Evolutionary conservation across 2,329 filamentous ascomycete species (phyloP).

Genomic region (Aspergillus ibericus): DNA sequence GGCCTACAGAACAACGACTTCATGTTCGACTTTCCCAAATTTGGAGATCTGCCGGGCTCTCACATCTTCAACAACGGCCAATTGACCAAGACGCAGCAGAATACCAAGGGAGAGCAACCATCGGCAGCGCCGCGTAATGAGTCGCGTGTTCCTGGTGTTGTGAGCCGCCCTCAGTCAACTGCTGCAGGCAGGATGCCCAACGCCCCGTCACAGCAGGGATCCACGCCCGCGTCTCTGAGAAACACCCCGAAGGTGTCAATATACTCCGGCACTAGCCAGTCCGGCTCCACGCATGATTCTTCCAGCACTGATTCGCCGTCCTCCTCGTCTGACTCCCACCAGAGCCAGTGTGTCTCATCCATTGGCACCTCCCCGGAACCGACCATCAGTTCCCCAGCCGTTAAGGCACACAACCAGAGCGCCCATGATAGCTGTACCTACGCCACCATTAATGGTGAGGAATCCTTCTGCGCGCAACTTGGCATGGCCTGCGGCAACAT

Average conservation of each 20-base stretch:
- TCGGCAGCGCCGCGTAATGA: constrained; percentile 18
- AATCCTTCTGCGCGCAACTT: constrained; percentile 46
- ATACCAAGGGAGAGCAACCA: constrained; percentile 32
- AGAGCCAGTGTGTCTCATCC: constrained; percentile 46
- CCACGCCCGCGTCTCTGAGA: constrained; percentile 14
- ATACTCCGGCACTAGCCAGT: constrained; percentile 23
- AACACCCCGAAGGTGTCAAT: constrained; percentile 13
- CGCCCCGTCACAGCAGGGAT: constrained; percentile 12
- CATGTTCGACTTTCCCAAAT: constrained; percentile 94
- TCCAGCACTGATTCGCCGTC: constrained; percentile 49
- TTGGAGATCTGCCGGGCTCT: constrained; percentile 68
- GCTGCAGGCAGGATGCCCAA: constrained; percentile 2
- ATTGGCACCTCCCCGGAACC: constrained; percentile 53
- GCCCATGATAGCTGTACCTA: constrained; percentile 28
- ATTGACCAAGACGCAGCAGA: constrained; percentile 28
- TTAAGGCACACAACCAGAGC: constrained; percentile 38
- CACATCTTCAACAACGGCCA: constrained; percentile 54
- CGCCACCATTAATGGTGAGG: constrained; percentile 42
- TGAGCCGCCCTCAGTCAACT: constrained; percentile 23
- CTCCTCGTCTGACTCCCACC: constrained; percentile 51
- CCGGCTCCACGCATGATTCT: constrained; percentile 26
- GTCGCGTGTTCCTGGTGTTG: constrained; percentile 30
- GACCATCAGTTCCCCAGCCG: constrained; percentile 42
- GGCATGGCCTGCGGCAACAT: constrained; percentile 48
- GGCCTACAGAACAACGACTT: constrained; percentile 76